A percentile compares a stretch with the other conserved stretches of the same genome.
phyloP scores from a whole-genome alignment of 2,329 filamentous ascomycete genomes.

The Penicillium sp. region DNA sequence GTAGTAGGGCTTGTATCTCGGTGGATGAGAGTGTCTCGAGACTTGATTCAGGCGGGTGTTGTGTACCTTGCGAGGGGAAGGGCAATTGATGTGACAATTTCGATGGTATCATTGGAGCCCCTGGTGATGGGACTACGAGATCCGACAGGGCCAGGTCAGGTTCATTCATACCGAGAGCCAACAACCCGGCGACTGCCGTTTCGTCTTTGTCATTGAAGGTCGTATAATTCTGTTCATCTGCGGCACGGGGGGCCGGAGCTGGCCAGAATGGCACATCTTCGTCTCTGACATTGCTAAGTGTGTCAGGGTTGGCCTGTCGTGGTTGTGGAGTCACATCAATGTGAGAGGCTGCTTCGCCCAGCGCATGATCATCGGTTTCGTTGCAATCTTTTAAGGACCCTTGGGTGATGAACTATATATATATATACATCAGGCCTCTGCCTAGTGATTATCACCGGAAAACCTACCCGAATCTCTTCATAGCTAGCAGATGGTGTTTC shows the following conservation, averaged over 20 bases:
- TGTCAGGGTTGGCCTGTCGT: neutral
- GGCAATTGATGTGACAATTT: neutral
- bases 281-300: neutral
- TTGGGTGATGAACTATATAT: constrained; percentile 28
- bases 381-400: constrained; percentile 13
- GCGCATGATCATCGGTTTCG: neutral
- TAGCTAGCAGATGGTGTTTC: constrained; percentile 12
- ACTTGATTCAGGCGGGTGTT: neutral
- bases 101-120: neutral
- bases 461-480: constrained; percentile 22
- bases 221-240: neutral
- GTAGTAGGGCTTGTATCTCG: constrained; percentile 37
- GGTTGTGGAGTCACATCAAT: neutral
- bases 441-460: too few species aligned
- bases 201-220: constrained; percentile 26
- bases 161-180: constrained; percentile 23
- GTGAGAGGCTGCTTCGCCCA: neutral
- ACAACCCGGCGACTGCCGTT: constrained; percentile 25
- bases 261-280: neutral
- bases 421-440: neutral
- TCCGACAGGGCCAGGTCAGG: constrained; percentile 3
- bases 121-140: constrained; percentile 3
- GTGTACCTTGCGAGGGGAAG: neutral
- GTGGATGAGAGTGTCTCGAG: constrained; percentile 1
- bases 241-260: neutral